Evolutionary conservation across 2,329 filamentous ascomycete species (phyloP).

Genomic region (Epichloe gansuensis): DNA sequence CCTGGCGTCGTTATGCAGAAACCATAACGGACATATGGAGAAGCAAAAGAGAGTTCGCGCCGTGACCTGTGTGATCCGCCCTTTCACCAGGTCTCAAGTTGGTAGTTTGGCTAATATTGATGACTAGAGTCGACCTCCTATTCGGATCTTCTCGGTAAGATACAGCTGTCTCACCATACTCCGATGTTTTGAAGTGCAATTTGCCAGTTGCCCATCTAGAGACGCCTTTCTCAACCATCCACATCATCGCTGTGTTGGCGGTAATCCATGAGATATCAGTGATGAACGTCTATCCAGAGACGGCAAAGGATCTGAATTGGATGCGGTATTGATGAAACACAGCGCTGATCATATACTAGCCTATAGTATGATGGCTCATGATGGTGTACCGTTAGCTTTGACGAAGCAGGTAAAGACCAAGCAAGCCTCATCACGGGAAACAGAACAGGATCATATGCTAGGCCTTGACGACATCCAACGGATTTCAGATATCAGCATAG

Average conservation of each 20-base stretch:
- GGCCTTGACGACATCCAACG: no score
- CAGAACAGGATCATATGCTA: background rate
- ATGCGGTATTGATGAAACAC: background rate
- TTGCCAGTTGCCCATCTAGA: constrained; percentile 11
- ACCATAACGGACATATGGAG: background rate
- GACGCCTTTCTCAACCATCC: background rate
- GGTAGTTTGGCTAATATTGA: background rate
- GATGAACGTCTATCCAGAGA: background rate
- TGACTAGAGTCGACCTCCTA: background rate
- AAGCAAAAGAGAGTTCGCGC: background rate
- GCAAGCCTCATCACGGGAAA: background rate
- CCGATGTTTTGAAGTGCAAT: constrained; percentile 15
- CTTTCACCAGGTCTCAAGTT: background rate
- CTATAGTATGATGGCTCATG: background rate
- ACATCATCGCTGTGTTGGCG: background rate
- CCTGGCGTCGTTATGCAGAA: background rate
- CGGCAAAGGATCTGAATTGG: background rate
- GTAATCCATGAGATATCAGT: background rate
- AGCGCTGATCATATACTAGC: background rate
- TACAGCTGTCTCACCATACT: constrained; percentile 17
- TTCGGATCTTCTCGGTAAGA: constrained; percentile 14
- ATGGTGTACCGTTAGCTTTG: background rate
- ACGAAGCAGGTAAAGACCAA: background rate
- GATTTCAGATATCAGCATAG: background rate
- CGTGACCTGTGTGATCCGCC: background rate